Evolutionary conservation across 2,329 filamentous ascomycete species (phyloP).

Genomic region (Parastagonospora avenae): DNA sequence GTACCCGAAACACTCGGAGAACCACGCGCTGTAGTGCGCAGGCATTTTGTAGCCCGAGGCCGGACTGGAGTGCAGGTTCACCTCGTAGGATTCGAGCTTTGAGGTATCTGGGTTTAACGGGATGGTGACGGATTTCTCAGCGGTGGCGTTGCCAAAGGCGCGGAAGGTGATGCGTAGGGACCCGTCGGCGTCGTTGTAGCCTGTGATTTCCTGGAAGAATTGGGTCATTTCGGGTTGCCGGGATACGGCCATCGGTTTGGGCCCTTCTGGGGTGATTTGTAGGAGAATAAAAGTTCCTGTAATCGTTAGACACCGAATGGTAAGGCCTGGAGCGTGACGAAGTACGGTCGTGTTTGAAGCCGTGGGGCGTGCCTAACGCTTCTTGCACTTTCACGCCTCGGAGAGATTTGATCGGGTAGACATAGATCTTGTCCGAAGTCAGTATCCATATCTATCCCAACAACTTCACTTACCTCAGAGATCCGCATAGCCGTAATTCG

Average conservation of each 20-base stretch:
- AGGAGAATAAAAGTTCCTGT: conserved; percentile 48
- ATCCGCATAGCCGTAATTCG: conserved; percentile 37
- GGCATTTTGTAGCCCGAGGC: conserved; percentile 53
- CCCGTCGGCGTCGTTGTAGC: conserved; percentile 32
- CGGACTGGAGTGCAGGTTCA: conserved; percentile 52
- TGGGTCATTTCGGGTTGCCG: conserved; percentile 48
- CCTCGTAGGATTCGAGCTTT: conserved; percentile 43
- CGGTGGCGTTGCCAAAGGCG: conserved; percentile 36
- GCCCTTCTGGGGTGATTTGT: conserved; percentile 42
- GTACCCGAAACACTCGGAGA: conserved; percentile 52
- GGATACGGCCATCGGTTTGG: conserved; percentile 51
- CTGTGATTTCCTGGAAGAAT: conserved; percentile 47
- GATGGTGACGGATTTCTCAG: conserved; percentile 40
- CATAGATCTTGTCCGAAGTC: conserved; percentile 44
- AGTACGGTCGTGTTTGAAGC: conserved; percentile 52
- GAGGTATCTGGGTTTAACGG: conserved; percentile 48
- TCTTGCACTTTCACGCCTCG: conserved; percentile 46
- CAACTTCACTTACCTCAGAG: conserved; percentile 33
- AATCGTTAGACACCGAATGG: not conserved
- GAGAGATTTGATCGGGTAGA: conserved; percentile 57
- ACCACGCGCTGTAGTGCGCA: conserved; percentile 49
- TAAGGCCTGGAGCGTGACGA: not conserved
- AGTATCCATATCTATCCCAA: not conserved
- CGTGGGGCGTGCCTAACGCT: conserved; percentile 50
- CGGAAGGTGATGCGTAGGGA: conserved; percentile 48